phyloP scores from a whole-genome alignment of 2,329 filamentous ascomycete species.

The Trichoderma koningiopsis region DNA sequence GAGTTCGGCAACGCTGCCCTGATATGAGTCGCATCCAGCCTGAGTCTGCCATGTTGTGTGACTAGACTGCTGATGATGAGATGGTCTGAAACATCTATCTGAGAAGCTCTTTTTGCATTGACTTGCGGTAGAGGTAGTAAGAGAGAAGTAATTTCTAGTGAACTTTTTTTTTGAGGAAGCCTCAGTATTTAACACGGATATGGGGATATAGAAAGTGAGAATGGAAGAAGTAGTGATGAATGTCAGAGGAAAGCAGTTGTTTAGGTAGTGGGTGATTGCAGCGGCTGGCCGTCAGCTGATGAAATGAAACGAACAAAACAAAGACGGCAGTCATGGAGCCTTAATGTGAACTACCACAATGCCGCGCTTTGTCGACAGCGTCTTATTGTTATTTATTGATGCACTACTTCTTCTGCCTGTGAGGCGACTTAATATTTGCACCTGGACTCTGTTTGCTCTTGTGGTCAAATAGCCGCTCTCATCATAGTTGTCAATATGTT shows the following conservation, averaged over 20 bases:
- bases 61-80: no score
- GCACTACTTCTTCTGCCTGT: background rate
- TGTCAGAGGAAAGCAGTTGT: background rate
- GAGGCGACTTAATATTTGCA: no score
- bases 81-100: no score
- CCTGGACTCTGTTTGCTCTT: no score
- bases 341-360: background rate
- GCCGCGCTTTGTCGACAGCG: background rate
- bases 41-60: slow-evolving; percentile 30
- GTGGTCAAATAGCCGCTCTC: background rate
- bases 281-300: slow-evolving; percentile 7
- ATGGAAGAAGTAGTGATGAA: background rate
- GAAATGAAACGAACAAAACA: background rate
- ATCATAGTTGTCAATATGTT: background rate
- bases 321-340: background rate
- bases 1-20: slow-evolving; percentile 31
- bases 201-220: background rate
- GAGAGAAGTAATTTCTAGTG: background rate
- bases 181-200: background rate
- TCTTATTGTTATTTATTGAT: background rate
- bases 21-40: slow-evolving; percentile 34
- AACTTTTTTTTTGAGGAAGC: background rate
- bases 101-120: background rate
- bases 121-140: background rate
- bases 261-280: background rate